Evolutionary conservation across 768 basidiomycete species (phyloP).

Genomic region (Trichaptum fuscoviolaceum): DNA sequence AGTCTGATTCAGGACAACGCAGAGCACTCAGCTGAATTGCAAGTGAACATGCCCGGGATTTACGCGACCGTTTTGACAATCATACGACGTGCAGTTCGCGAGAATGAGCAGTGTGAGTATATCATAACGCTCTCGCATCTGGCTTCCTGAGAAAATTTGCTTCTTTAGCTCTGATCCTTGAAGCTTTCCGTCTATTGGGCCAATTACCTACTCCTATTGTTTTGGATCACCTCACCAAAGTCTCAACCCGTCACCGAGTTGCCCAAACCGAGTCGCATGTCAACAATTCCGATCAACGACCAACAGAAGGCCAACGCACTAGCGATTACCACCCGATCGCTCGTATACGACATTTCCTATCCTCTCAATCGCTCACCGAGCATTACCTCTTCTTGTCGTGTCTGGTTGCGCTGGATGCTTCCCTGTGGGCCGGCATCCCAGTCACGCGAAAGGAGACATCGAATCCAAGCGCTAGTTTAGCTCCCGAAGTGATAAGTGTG

Average conservation of each 20-base stretch:
- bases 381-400: slow-evolving; percentile 64
- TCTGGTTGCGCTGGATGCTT: slow-evolving; percentile 50
- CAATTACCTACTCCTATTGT: slow-evolving; percentile 13
- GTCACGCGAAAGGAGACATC: neutral
- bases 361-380: slow-evolving; percentile 52
- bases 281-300: neutral
- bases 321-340: neutral
- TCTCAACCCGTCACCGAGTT: slow-evolving; percentile 8
- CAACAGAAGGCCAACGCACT: neutral
- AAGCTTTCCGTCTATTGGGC: slow-evolving; percentile 29
- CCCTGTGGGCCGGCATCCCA: slow-evolving; percentile 57
- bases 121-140: too few species aligned
- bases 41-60: neutral
- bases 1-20: neutral
- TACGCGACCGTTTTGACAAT: slow-evolving; percentile 9
- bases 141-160: neutral
- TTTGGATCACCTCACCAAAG: slow-evolving; percentile 15
- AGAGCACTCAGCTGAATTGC: neutral
- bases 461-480: slow-evolving; percentile 6
- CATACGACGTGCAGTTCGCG: slow-evolving; percentile 15
- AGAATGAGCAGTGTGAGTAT: neutral
- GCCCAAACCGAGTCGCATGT: neutral
- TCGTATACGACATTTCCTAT: slow-evolving; percentile 50
- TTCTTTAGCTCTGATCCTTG: slow-evolving; percentile 25
- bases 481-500: slow-evolving; percentile 40